Evolutionary conservation across 371 early-diverging fungal genomes (phyloP).

Genomic region (Mortierella sp.): DNA sequence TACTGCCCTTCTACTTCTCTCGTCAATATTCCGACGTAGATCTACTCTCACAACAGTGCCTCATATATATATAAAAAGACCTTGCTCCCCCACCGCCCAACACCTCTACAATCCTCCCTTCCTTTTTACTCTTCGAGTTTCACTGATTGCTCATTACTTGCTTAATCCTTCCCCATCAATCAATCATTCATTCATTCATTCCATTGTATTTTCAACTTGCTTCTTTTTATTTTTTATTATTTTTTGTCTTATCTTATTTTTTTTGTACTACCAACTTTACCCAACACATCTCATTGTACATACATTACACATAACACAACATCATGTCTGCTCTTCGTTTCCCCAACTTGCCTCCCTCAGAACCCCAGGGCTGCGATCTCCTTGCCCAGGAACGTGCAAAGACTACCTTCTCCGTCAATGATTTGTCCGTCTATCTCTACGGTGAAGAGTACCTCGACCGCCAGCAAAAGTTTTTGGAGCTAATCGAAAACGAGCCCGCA

Average conservation of each 20-base stretch:
- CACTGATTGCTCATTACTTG: background rate
- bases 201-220: no score
- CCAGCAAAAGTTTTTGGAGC: slow-evolving; percentile 60
- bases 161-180: background rate
- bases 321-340: slow-evolving; percentile 55
- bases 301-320: background rate
- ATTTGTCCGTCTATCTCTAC: slow-evolving; percentile 68
- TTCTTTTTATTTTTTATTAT: no score
- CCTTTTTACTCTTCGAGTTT: background rate
- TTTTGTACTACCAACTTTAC: background rate
- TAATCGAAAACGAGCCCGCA: slow-evolving; percentile 63
- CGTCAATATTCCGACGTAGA: no score
- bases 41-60: no score
- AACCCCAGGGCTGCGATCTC: slow-evolving; percentile 68
- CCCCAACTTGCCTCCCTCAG: slow-evolving; percentile 66
- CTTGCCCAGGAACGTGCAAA: slow-evolving; percentile 68
- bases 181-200: background rate
- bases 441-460: slow-evolving; percentile 64
- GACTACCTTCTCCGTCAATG: slow-evolving; percentile 65
- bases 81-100: background rate
- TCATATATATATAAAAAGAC: no score
- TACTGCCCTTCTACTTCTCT: no score
- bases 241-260: background rate
- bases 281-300: background rate
- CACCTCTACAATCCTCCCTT: no score